Evolutionary conservation across 2,329 filamentous ascomycete genomes (phyloP).

Genomic region (Aspergillus melleus): DNA sequence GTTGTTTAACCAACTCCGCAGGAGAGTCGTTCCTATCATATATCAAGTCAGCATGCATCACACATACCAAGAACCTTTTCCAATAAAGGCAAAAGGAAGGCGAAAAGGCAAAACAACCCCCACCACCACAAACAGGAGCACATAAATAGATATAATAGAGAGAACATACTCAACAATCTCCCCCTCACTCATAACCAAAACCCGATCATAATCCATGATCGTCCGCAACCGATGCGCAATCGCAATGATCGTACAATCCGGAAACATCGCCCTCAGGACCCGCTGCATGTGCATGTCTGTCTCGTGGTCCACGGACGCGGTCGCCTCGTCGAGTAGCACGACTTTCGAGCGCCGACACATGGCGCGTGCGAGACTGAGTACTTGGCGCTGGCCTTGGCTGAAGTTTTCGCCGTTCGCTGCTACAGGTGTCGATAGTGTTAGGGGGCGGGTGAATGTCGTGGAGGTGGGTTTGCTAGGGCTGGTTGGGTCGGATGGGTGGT

Average conservation of each 20-base stretch:
- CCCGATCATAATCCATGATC: slow-evolving; percentile 61
- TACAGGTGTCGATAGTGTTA: slow-evolving; percentile 53
- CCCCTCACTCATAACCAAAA: slow-evolving; percentile 59
- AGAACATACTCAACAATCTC: slow-evolving; percentile 51
- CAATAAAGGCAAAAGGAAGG: no score
- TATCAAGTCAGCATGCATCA: not conserved
- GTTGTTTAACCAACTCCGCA: slow-evolving; percentile 16
- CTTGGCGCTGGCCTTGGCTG: slow-evolving; percentile 61
- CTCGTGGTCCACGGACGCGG: slow-evolving; percentile 61
- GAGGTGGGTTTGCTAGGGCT: slow-evolving; percentile 4
- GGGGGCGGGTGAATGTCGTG: not conserved
- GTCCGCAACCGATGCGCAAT: slow-evolving; percentile 67
- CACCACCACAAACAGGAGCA: no score
- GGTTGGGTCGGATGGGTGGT: not conserved
- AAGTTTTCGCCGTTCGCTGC: slow-evolving; percentile 53
- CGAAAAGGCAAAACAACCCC: not conserved
- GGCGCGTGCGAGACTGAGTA: slow-evolving; percentile 61
- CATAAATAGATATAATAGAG: no score
- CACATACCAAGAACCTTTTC: no score
- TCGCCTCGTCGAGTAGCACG: slow-evolving; percentile 65
- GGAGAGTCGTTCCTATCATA: slow-evolving; percentile 24
- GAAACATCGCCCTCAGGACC: slow-evolving; percentile 54
- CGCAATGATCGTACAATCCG: slow-evolving; percentile 61
- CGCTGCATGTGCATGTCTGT: slow-evolving; percentile 61
- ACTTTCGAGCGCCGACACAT: slow-evolving; percentile 59